Percentiles rank a stretch among this genome's conserved stretches.
phyloP scores from a whole-genome alignment of 2,329 filamentous ascomycete species.

The Aspergillus eucalypticola region DNA sequence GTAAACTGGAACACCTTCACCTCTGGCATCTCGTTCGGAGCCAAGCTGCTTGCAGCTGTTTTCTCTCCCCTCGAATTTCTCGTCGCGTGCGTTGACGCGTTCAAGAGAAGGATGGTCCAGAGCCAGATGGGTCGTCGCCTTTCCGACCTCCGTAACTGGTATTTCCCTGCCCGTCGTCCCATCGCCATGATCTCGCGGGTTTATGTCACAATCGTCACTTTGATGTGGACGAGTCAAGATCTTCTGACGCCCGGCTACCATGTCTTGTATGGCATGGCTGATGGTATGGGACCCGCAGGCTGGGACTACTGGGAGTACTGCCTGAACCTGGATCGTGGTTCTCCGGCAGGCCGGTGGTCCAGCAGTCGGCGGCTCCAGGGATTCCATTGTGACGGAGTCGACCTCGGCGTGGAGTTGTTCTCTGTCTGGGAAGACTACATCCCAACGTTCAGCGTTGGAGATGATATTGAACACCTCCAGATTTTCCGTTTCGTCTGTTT shows the following conservation, averaged over 20 bases:
- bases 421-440: constrained; percentile 9
- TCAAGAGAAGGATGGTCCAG: neutral
- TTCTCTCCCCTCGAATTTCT: neutral
- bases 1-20: constrained; percentile 7
- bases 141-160: constrained; percentile 6
- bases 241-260: constrained; percentile 5
- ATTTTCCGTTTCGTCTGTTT: constrained; percentile 6
- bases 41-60: neutral
- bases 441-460: constrained; percentile 1
- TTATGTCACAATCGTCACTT: neutral
- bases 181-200: constrained; percentile 4
- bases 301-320: constrained; percentile 12
- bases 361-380: neutral
- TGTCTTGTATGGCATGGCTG: constrained; percentile 11
- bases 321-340: neutral
- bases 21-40: neutral
- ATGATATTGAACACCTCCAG: constrained; percentile 12
- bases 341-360: neutral
- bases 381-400: constrained; percentile 16
- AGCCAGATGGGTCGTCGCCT: neutral
- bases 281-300: neutral
- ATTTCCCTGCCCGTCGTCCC: constrained; percentile 13
- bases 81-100: neutral
- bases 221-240: neutral
- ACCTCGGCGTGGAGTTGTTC: constrained; percentile 11